phyloP scores from a whole-genome alignment of 2,329 filamentous ascomycete genomes.

The Acrodontium crateriforme region DNA sequence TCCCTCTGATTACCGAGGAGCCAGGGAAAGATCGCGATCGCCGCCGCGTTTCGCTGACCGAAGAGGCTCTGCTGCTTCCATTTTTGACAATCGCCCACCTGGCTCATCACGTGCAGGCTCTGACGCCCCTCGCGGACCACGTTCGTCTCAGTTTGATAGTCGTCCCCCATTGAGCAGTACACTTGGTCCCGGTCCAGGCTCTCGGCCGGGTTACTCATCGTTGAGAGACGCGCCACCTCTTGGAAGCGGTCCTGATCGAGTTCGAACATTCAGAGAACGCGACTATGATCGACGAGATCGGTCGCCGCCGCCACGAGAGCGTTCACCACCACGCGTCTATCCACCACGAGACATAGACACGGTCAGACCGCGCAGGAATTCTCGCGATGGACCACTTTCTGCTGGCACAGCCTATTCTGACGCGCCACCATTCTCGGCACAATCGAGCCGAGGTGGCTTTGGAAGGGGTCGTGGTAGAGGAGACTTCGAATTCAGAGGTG shows the following conservation, averaged over 20 bases:
- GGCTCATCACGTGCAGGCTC: slow-evolving; percentile 12
- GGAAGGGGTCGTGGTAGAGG: slow-evolving; percentile 33
- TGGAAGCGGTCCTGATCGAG: slow-evolving; percentile 45
- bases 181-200: slow-evolving; percentile 44
- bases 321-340: slow-evolving; percentile 51
- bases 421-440: slow-evolving; percentile 42
- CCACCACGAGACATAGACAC: slow-evolving; percentile 50
- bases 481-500: slow-evolving; percentile 38
- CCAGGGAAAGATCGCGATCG: slow-evolving; percentile 57
- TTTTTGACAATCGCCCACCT: slow-evolving; percentile 16
- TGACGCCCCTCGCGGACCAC: slow-evolving; percentile 70
- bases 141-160: slow-evolving; percentile 59
- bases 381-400: slow-evolving; percentile 59
- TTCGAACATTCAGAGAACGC: slow-evolving; percentile 40
- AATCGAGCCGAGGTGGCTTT: slow-evolving; percentile 22
- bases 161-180: slow-evolving; percentile 27
- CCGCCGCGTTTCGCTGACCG: slow-evolving; percentile 57
- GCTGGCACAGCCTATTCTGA: slow-evolving; percentile 60
- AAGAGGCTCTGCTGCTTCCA: slow-evolving; percentile 45
- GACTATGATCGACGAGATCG: slow-evolving; percentile 42
- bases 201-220: slow-evolving; percentile 10
- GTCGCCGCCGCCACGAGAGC: slow-evolving; percentile 47
- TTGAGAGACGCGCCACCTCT: slow-evolving; percentile 43
- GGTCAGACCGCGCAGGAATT: slow-evolving; percentile 52
- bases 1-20: slow-evolving; percentile 25